Evolutionary conservation across 1,284 basidiomycete species (phyloP).

Genomic region (Melampsora americana): DNA sequence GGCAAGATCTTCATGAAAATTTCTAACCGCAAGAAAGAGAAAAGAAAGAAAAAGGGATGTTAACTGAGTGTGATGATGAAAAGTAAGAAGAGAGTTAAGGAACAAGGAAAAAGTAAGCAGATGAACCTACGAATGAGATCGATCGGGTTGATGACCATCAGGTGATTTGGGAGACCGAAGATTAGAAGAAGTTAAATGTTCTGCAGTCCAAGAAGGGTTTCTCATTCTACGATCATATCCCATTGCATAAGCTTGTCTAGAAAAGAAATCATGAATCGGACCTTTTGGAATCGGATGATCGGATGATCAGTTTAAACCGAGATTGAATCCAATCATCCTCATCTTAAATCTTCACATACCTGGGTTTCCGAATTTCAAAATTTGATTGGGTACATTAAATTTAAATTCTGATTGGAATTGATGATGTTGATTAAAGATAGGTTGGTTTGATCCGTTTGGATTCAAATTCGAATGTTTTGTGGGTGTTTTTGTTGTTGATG

Average conservation of each 20-base stretch:
- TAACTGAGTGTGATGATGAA: too few relatives aligned
- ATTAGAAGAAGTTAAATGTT: constrained; percentile 47
- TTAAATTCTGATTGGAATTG: constrained; percentile 4
- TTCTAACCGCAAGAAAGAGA: constrained; percentile 43
- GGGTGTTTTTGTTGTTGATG: constrained; percentile 5
- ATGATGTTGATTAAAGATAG: background rate
- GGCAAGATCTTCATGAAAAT: constrained; percentile 77
- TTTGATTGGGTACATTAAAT: constrained; percentile 5
- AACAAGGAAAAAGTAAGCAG: constrained; percentile 19
- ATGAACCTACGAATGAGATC: constrained; percentile 39
- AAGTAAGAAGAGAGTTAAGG: background rate
- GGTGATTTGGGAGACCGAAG: constrained; percentile 4
- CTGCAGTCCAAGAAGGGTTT: constrained; percentile 73
- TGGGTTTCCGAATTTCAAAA: constrained; percentile 39
- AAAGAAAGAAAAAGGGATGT: background rate
- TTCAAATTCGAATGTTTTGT: constrained; percentile 3
- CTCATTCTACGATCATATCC: constrained; percentile 84
- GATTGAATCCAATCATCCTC: too few relatives aligned
- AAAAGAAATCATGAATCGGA: constrained; percentile 74
- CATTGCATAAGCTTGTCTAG: constrained; percentile 76
- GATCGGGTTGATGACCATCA: constrained; percentile 41
- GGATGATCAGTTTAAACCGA: too few relatives aligned
- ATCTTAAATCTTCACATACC: too few relatives aligned
- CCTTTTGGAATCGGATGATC: too few relatives aligned
- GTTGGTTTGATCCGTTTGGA: too few relatives aligned